Evolutionary conservation across 2,329 filamentous ascomycete genomes (phyloP), one percentile per base, ranked within the genome.

Genomic region (Fusarium sp.): DNA sequence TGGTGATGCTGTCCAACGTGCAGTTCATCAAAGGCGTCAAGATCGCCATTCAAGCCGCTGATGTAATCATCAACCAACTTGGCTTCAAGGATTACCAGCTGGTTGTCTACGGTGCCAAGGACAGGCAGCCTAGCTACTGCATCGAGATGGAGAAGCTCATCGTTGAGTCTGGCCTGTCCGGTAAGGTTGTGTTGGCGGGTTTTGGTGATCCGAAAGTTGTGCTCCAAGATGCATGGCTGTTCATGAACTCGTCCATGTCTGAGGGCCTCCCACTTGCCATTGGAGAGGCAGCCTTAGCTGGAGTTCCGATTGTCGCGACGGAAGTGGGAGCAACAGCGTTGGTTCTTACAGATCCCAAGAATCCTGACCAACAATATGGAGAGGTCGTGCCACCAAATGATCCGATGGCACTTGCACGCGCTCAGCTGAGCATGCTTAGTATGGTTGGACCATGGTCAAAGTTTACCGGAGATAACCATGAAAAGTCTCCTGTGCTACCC

Each of bases 61-160:
- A 72, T n/a, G 60, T 72, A 10, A 72, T 71, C 29, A 44, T 72
- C 32, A 72, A 72, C 32, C 60, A 59, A 15, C 54, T 72, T 6
- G 68, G 70, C 15, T 72, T 72, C 4, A 22, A 55, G 8, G 70
- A 71, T 25, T 72, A 71, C 38, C 56, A 71, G 32, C 65, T 72
- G 4, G 59, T 72, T 5, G 54, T 72, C 10, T 71, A 72, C 10
- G 70, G 70, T 6, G 68, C 70, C 6, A 71, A 72, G 52, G 70
- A 72, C 24, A 55, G 70, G 15, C 68, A 72, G 46, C 70, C 70
- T 7, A 57, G 55, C 18, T 72, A 72, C 38, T 53, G 55, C 14
- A 60, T 72, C 5, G 68, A 72, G 56, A 72, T 72, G 70, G 70
- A 72, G 34, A 72, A 69, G 49, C 56, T 71, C 27, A 72, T 72